Evolutionary conservation across 2,329 filamentous ascomycete species (phyloP).

Genomic region (Penicillium freii): DNA sequence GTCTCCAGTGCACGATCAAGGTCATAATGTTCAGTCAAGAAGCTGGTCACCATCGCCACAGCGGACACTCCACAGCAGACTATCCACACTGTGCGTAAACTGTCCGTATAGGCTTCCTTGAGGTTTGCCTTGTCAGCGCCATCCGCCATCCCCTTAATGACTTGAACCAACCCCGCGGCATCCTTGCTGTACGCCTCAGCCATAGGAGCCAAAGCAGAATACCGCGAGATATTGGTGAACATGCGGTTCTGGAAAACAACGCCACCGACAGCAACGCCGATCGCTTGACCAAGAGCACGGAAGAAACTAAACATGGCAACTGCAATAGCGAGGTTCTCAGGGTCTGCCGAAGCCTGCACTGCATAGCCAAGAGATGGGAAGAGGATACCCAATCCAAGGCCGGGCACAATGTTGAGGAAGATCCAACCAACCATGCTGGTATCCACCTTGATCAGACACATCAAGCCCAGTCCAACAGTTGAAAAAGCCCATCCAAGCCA

Average conservation of each 20-base stretch:
- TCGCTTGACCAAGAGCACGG: conserved; percentile 61
- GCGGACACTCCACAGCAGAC: conserved; percentile 55
- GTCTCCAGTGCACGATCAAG: conserved; percentile 42
- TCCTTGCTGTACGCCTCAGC: conserved; percentile 55
- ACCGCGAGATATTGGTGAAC: conserved; percentile 49
- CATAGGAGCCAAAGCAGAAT: conserved; percentile 49
- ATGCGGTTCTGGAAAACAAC: conserved; percentile 69
- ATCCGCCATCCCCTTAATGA: conserved; percentile 56
- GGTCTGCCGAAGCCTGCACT: conserved; percentile 60
- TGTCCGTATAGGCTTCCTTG: conserved; percentile 55
- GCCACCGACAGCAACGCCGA: conserved; percentile 66
- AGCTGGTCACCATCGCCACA: conserved; percentile 51
- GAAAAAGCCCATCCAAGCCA: conserved; percentile 62
- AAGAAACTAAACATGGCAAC: conserved; percentile 67
- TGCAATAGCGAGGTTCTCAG: conserved; percentile 59
- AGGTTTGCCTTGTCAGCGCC: conserved; percentile 44
- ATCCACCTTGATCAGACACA: conserved; percentile 33
- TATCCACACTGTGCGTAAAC: conserved; percentile 56
- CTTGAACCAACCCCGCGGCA: conserved; percentile 57
- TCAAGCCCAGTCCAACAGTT: conserved; percentile 57
- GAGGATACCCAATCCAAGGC: conserved; percentile 62
- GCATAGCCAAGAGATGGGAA: conserved; percentile 64
- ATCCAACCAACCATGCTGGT: conserved; percentile 58
- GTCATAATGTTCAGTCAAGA: conserved; percentile 53
- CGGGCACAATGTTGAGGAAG: conserved; percentile 59